These are phyloP conservation scores for Danielia oregonensis DNA, from an alignment of 805 yeast genomes.

Conservation along the genomic window DNA sequence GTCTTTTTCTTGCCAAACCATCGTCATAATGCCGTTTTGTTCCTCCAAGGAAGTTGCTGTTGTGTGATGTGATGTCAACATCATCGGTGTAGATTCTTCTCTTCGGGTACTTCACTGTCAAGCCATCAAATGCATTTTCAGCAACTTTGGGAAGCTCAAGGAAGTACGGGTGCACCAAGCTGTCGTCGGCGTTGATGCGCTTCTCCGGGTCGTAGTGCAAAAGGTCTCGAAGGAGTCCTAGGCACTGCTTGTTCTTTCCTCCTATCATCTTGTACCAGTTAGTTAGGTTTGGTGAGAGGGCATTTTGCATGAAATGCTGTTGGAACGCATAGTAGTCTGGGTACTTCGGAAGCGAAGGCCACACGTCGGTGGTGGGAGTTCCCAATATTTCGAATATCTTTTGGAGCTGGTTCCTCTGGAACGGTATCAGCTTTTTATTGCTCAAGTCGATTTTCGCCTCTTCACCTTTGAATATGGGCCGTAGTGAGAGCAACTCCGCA, in stretches of 20 bases:
- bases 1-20: constrained; percentile 23
- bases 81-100: constrained; percentile 86
- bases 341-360: constrained; percentile 77
- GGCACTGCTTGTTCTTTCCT: constrained; percentile 65
- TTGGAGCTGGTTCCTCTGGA: constrained; percentile 87
- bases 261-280: constrained; percentile 88
- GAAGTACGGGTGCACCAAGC: constrained; percentile 77
- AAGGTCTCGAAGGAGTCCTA: constrained; percentile 58
- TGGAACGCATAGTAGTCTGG: constrained; percentile 66
- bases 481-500: constrained; percentile 81
- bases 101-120: constrained; percentile 72
- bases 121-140: constrained; percentile 77
- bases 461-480: constrained; percentile 97
- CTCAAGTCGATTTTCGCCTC: constrained; percentile 85
- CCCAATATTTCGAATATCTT: constrained; percentile 93
- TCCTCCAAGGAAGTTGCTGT: constrained; percentile 17
- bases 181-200: constrained; percentile 73
- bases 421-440: constrained; percentile 87
- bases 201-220: constrained; percentile 80
- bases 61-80: constrained; percentile 56
- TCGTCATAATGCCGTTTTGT: constrained; percentile 27
- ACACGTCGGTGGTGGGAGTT: constrained; percentile 69
- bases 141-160: constrained; percentile 63
- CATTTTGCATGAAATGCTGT: constrained; percentile 47
- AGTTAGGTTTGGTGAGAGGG: constrained; percentile 65